phyloP scores from a whole-genome alignment of 2,329 filamentous ascomycete genomes.

The Iodosphaeria phyllophila region DNA sequence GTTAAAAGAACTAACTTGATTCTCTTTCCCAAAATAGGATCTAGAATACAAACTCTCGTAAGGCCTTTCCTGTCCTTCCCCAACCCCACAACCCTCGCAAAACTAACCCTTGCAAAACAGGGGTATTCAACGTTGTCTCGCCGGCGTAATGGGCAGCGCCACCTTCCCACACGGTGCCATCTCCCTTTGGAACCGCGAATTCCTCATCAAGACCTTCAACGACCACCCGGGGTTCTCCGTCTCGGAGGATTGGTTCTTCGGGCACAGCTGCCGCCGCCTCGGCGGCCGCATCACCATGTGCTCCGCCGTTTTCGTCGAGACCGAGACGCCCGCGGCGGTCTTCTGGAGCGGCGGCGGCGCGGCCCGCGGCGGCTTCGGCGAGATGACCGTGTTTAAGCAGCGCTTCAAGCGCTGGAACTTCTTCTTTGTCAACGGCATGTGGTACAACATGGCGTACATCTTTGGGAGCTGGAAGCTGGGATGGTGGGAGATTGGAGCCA shows the following conservation, averaged over 20 bases:
- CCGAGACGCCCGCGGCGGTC: conserved; percentile 23
- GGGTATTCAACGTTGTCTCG: conserved; percentile 23
- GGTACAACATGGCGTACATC: conserved; percentile 26
- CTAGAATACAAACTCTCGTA: conserved; percentile 33
- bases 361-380: conserved; percentile 27
- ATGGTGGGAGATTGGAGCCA: conserved; percentile 27
- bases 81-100: too few relatives aligned
- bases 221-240: conserved; percentile 29
- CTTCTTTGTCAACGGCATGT: conserved; percentile 29
- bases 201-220: conserved; percentile 23
- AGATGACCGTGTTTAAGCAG: conserved; percentile 32
- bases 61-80: too few relatives aligned
- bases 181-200: conserved; percentile 26
- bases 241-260: conserved; percentile 33
- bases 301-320: conserved; percentile 29
- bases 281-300: conserved; percentile 28
- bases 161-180: conserved; percentile 32
- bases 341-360: conserved; percentile 19
- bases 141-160: conserved; percentile 23
- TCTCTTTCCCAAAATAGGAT: too few relatives aligned
- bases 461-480: conserved; percentile 26
- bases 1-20: too few relatives aligned
- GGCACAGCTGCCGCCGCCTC: conserved; percentile 21
- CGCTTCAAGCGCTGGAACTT: conserved; percentile 31
- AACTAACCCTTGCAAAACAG: too few relatives aligned